phyloP scores from a whole-genome alignment of 768 basidiomycete genomes.

The Dioszegia crocea region DNA sequence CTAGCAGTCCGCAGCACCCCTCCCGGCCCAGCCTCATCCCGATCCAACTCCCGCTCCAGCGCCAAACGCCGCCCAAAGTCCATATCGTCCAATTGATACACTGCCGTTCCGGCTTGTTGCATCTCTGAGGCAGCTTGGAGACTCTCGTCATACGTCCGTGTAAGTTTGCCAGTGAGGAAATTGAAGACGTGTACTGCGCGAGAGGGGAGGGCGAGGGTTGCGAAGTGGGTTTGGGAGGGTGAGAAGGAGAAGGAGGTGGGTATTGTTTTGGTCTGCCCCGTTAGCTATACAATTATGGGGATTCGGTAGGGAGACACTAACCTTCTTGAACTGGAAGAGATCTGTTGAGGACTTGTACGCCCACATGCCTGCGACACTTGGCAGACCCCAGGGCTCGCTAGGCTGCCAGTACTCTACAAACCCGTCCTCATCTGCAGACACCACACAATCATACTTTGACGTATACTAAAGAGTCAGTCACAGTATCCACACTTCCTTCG shows the following conservation, averaged over 20 bases:
- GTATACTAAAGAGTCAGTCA: constrained; percentile 63
- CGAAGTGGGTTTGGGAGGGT: constrained; percentile 81
- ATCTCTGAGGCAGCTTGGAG: constrained; percentile 90
- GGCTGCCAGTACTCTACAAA: constrained; percentile 98
- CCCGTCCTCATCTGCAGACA: constrained; percentile 90
- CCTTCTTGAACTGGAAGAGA: constrained; percentile 85
- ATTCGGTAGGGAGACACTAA: background rate
- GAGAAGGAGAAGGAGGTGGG: constrained; percentile 90
- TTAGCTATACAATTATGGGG: background rate
- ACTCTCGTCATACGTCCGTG: constrained; percentile 91
- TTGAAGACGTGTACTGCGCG: constrained; percentile 91
- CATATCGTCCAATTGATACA: constrained; percentile 94
- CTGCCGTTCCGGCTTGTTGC: constrained; percentile 95
- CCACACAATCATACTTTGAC: constrained; percentile 79
- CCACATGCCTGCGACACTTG: constrained; percentile 77
- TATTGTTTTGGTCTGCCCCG: constrained; percentile 71
- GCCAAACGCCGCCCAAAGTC: constrained; percentile 97
- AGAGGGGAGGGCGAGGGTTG: constrained; percentile 83
- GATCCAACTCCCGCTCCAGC: constrained; percentile 81
- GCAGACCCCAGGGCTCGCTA: constrained; percentile 76
- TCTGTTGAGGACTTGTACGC: constrained; percentile 85
- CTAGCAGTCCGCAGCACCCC: constrained; percentile 62
- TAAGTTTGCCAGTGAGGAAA: constrained; percentile 81
- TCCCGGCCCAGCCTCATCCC: constrained; percentile 56
- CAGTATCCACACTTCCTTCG: background rate